Evolutionary conservation across 2,329 filamentous ascomycete species (phyloP).

Genomic region (Scytalidium lignicola): DNA sequence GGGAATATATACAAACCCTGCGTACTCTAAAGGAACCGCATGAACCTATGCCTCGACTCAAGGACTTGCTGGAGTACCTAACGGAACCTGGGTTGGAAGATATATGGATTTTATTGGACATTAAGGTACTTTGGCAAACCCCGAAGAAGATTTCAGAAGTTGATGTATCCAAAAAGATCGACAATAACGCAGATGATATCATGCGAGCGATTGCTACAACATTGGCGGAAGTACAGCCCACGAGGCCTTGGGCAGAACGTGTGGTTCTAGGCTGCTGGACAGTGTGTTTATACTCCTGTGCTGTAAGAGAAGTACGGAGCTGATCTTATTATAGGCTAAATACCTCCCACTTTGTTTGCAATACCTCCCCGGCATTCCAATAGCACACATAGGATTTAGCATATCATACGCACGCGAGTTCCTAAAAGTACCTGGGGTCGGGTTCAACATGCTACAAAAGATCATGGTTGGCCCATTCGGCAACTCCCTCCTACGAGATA

Average conservation of each 20-base stretch:
- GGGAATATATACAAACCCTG: conserved; percentile 65
- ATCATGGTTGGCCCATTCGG: conserved; percentile 66
- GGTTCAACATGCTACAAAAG: conserved; percentile 72
- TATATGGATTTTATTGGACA: conserved; percentile 80
- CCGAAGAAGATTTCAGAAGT: not conserved
- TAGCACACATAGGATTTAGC: conserved; percentile 60
- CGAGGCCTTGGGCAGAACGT: conserved; percentile 63
- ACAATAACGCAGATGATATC: conserved; percentile 66
- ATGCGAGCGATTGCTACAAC: conserved; percentile 63
- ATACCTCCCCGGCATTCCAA: conserved; percentile 57
- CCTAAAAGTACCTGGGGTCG: conserved; percentile 59
- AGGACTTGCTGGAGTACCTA: conserved; percentile 70
- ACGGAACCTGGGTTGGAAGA: conserved; percentile 57
- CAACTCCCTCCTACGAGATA: conserved; percentile 57
- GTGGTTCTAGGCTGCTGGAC: conserved; percentile 82
- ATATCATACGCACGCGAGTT: conserved; percentile 64
- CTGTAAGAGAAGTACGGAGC: not conserved
- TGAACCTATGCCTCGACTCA: conserved; percentile 66
- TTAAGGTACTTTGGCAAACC: conserved; percentile 58
- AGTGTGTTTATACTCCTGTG: conserved; percentile 34
- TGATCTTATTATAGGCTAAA: conserved; percentile 41
- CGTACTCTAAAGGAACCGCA: conserved; percentile 63
- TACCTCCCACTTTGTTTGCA: conserved; percentile 60
- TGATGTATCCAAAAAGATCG: conserved; percentile 42
- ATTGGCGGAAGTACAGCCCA: conserved; percentile 46